Evolutionary conservation across 345 rosid species (phyloP).

Genomic region (rapeseed (Brassica napus)): DNA sequence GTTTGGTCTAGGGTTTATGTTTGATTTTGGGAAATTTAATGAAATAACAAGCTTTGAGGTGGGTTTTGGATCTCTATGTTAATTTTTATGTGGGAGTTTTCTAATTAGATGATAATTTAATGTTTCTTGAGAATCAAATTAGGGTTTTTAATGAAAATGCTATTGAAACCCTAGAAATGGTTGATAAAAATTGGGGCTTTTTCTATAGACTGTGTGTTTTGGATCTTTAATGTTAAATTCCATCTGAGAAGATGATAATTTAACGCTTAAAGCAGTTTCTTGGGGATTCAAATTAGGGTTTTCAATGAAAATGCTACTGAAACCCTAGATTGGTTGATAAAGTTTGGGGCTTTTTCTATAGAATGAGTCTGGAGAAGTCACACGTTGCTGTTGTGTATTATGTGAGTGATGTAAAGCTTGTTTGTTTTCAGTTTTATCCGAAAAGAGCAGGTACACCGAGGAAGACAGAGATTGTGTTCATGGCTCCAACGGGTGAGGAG

Average conservation of each 20-base stretch:
- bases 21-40: slow-evolving; percentile 20
- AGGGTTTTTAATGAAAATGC: slow-evolving; percentile 14
- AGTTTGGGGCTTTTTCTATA: slow-evolving; percentile 18
- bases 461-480: slow-evolving; percentile 67
- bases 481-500: slow-evolving; percentile 86
- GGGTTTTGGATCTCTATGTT: neutral
- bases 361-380: neutral
- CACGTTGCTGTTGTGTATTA: neutral
- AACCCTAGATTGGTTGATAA: slow-evolving; percentile 26
- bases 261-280: neutral
- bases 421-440: slow-evolving; percentile 55
- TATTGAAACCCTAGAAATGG: slow-evolving; percentile 21
- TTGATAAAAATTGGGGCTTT: slow-evolving; percentile 31
- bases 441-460: slow-evolving; percentile 64
- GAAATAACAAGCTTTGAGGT: neutral
- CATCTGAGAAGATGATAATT: slow-evolving; percentile 4
- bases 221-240: neutral
- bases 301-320: neutral
- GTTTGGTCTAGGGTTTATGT: slow-evolving; percentile 17
- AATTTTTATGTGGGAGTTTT: neutral
- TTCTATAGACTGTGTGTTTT: neutral
- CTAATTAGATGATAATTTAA: slow-evolving; percentile 9
- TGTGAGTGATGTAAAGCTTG: slow-evolving; percentile 1
- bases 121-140: neutral
- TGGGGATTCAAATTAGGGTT: slow-evolving; percentile 21